Evolutionary conservation across 352 stramenopile genomes (phyloP).

Genomic region (Globisporangium irregulare): DNA sequence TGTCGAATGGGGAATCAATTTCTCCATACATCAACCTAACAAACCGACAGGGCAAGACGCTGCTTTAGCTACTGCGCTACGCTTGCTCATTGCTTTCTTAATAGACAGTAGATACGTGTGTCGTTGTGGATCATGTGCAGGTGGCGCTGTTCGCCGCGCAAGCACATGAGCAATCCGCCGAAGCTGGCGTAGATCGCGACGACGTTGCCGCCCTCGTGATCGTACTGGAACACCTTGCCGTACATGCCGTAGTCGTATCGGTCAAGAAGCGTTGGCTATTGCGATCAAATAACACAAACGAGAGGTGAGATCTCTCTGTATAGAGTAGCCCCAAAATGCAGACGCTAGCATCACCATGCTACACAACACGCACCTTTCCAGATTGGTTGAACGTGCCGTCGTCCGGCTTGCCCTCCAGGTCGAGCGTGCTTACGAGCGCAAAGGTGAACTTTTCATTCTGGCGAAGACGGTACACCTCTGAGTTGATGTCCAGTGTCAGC

Average conservation of each 20-base stretch:
- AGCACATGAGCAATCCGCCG: slow-evolving; percentile 96
- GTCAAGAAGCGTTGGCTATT: slow-evolving; percentile 90
- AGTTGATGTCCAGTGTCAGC: slow-evolving; percentile 97
- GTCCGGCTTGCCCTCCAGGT: slow-evolving; percentile 95
- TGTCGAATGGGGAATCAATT: neutral
- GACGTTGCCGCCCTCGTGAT: slow-evolving; percentile 93
- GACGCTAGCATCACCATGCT: neutral
- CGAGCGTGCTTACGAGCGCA: slow-evolving; percentile 94
- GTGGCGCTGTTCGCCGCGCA: slow-evolving; percentile 96
- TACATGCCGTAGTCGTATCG: slow-evolving; percentile 99
- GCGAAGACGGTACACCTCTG: slow-evolving; percentile 94
- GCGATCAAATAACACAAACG: neutral
- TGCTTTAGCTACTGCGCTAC: neutral
- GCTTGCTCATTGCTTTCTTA: slow-evolving; percentile 69
- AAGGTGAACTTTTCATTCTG: slow-evolving; percentile 97
- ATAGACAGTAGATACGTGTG: slow-evolving; percentile 93
- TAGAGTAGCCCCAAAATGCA: neutral
- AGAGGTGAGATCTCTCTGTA: neutral
- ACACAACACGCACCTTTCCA: slow-evolving; percentile 60
- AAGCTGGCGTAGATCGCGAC: slow-evolving; percentile 95
- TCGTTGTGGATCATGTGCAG: slow-evolving; percentile 97
- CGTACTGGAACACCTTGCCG: slow-evolving; percentile 97
- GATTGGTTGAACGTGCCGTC: slow-evolving; percentile 93
- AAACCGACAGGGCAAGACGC: neutral
- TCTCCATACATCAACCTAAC: slow-evolving; percentile 4